A percentile compares a stretch with the other conserved stretches of the same genome.
These are phyloP conservation scores for Tricholoma terreum DNA, from an alignment of 768 basidiomycete genomes.

Conservation along the genomic window DNA sequence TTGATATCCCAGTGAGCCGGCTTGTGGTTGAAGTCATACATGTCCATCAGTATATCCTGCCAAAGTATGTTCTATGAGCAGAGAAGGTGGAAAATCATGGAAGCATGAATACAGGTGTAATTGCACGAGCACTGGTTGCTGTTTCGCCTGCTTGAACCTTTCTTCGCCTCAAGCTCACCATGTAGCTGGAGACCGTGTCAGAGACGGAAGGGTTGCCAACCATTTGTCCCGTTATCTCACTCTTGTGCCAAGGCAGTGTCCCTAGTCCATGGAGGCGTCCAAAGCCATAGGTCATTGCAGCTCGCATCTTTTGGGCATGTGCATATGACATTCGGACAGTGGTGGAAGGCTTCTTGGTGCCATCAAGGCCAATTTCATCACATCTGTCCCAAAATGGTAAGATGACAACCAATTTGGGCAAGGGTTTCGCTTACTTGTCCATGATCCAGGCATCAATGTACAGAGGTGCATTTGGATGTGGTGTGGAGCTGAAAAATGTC, in stretches of 20 bases:
- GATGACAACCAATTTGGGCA: background rate
- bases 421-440: constrained; percentile 4
- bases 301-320: constrained; percentile 37
- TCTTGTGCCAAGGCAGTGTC: constrained; percentile 25
- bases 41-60: background rate
- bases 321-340: constrained; percentile 18
- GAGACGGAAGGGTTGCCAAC: constrained; percentile 28
- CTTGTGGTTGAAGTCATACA: background rate
- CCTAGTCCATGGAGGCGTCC: constrained; percentile 20
- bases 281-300: constrained; percentile 24
- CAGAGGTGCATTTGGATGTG: constrained; percentile 6
- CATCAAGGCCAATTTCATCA: constrained; percentile 22
- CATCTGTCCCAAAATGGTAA: constrained; percentile 5
- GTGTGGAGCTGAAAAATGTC: constrained; percentile 2
- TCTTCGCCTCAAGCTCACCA: constrained; percentile 21
- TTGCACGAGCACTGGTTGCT: background rate
- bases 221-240: constrained; percentile 16
- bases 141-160: constrained; percentile 27
- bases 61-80: background rate
- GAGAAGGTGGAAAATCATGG: too few relatives aligned
- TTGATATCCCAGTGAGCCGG: constrained; percentile 16
- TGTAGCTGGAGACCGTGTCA: constrained; percentile 21
- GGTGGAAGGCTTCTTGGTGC: constrained; percentile 12
- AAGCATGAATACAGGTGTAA: background rate
- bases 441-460: constrained; percentile 18